Base-by-base conservation (phyloP, 2,329 filamentous ascomycete genomes). In the Dendrostoma leiphaemia region DNA sequence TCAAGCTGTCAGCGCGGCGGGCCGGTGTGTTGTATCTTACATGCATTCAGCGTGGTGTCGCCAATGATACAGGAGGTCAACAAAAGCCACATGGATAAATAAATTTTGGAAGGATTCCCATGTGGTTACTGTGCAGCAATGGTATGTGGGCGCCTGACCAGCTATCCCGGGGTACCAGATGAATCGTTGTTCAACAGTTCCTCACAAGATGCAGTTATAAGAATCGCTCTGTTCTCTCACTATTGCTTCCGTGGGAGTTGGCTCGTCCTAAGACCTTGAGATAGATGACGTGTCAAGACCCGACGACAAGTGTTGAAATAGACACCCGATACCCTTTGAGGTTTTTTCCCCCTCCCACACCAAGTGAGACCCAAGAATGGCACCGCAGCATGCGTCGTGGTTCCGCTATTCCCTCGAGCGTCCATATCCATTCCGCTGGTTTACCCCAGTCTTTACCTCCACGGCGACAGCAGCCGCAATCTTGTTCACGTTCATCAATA, bases 391-490 rank as follows among this genome's bases (percentile, higher is more conserved):
- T 26, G 31, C 31, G 15, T 56, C 53, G 4, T 17, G 15, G 12
- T 56, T 56, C 37, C 48, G 44, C 12, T 56, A 56, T 17, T 34
- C 53, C 19, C 45, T 56, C 34, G 53, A 56, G 31, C 53, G 53
- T 3, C 44, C 53, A 9, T 56, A 56, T 17, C 53, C 53, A n/a
- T 56, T 56, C n/a, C 53, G 53, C 29, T 56, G 53, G 53, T 56
- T 56, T 21, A 52, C 53, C 2, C 53, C 53, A 26, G 28, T 56
- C 2, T 32, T 53, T 19, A 41, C 44, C 9, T 31, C 46, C 7
- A 15, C 19, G 9, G 49, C 48, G 3, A 12, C 37, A 12, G 37
- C 29, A 1, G 29, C 49, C 10, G 29, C 40, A 19, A 41, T 26
- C 3, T 15, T 56, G 9, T 56, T 56, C 23, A 56, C 48, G 9